A percentile compares a stretch with the other conserved stretches of the same genome.
These are phyloP conservation scores for Cyclotella choctawhatcheeana DNA, from an alignment of 108 stramenopile genomes.

Conservation along the genomic window DNA sequence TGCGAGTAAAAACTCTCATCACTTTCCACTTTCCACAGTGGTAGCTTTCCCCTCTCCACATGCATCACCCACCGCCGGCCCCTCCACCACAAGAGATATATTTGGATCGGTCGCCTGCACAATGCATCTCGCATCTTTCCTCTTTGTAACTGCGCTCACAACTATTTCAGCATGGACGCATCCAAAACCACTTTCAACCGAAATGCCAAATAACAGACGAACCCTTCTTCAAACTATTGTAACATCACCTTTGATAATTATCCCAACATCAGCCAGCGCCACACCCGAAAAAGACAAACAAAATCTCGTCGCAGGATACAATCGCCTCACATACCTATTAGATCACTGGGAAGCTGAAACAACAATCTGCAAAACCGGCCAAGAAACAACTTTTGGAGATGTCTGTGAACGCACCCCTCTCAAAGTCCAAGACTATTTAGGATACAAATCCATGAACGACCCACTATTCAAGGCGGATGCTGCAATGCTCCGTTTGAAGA, in stretches of 20 bases:
- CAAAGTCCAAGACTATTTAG: conserved; percentile 85
- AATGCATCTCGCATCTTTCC: not conserved
- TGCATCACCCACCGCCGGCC: too few relatives aligned
- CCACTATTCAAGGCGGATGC: conserved; percentile 83
- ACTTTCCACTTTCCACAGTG: too few relatives aligned
- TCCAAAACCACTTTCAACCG: not conserved
- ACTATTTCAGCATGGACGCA: not conserved
- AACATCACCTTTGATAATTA: not conserved
- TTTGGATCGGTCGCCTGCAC: too few relatives aligned
- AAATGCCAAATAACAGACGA: not conserved
- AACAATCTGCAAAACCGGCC: conserved; percentile 69
- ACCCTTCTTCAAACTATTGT: not conserved
- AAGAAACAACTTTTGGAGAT: conserved; percentile 55
- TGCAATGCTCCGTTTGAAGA: conserved; percentile 66
- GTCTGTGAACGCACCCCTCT: conserved; percentile 79
- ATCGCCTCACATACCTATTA: conserved; percentile 72
- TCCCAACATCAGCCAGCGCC: not conserved
- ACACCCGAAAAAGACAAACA: conserved; percentile 53
- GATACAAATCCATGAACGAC: conserved; percentile 73
- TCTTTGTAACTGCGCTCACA: not conserved
- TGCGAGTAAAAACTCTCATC: too few relatives aligned
- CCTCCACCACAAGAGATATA: too few relatives aligned
- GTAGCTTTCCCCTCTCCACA: too few relatives aligned
- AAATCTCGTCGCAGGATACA: conserved; percentile 75
- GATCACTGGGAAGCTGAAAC: conserved; percentile 88